Base-by-base conservation (phyloP, 1,284 basidiomycete genomes). In the Pascua sp. region DNA sequence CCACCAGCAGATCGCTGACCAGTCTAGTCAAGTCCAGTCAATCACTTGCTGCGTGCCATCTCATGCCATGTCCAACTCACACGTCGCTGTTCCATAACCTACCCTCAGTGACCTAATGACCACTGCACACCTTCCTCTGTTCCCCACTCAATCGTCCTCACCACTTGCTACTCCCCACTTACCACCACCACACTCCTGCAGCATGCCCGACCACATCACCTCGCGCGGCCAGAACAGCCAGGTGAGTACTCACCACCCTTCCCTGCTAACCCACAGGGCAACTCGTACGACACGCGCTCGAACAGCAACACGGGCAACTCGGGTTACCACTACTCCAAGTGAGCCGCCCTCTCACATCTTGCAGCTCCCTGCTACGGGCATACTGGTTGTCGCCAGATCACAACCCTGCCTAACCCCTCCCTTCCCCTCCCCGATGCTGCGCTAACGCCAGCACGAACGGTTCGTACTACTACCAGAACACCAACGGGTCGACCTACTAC, bases 251-350 rank as follows among this genome's bases (percentile, higher is more conserved):
- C 60, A 37, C 15, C 42, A 10, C 51, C 24, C 24, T 42, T 45
- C 45, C 44, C 18, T 13, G 17, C 38, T 41, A 16, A 47, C 13
- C 9, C 38, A 7, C 54, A 84, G 82, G 84, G 83, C 2, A 85
- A 85, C 64, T 80, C 81, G 58, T 85, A 82, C 61, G 84, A 82
- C 68, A 75, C 76, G 60, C 81, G 83, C 39, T 18, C 47, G 45
- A 73, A 81, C 65, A 45, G 37, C 1, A 79, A 79, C 42, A 75
- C 77, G 17, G 76, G 78, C 4, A 70, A 74, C 13, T 73, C 58
- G 39, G 80, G 81, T 0, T 85, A 85, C 55, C 84, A 85, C 60
- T 86, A 85, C 62, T 84, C 83, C 10, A 85, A 85, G 64, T 72
- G 15, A 11, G 48, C 76, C 47, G 18, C 39, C 5, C 15, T 72